Conservation (phyloP, 2,329 filamentous ascomycete genomes). For the Epichloe elymi region DNA sequence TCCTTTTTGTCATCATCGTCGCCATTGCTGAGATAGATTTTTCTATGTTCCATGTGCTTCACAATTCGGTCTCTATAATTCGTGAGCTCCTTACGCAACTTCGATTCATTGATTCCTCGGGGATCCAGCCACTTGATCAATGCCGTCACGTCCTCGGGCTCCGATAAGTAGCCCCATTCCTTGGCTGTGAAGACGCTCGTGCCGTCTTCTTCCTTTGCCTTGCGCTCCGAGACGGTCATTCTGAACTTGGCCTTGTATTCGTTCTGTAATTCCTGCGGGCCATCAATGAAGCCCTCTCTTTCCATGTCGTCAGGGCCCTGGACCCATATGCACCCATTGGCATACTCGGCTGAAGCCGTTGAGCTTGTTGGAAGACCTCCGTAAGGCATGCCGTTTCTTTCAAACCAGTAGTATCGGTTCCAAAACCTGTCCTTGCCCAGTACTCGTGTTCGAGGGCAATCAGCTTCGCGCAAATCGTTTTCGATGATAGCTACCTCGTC, state of each 20-base stretch:
- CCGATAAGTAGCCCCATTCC: constrained; percentile 88
- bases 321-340: constrained; percentile 91
- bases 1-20: constrained; percentile 26
- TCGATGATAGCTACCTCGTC: constrained; percentile 75
- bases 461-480: constrained; percentile 84
- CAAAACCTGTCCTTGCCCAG: constrained; percentile 93
- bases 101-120: constrained; percentile 73
- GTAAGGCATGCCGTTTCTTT: constrained; percentile 96
- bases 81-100: constrained; percentile 75
- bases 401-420: constrained; percentile 99
- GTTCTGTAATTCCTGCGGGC: constrained; percentile 54
- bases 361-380: constrained; percentile 78
- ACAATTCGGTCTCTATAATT: constrained; percentile 63
- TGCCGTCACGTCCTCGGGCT: constrained; percentile 62
- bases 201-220: constrained; percentile 69
- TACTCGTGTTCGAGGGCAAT: constrained; percentile 79
- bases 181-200: constrained; percentile 64
- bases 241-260: constrained; percentile 67
- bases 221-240: constrained; percentile 75
- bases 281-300: constrained; percentile 72
- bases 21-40: constrained; percentile 45
- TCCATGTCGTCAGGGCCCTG: constrained; percentile 89
- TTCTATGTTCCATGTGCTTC: constrained; percentile 68
- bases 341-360: constrained; percentile 75
- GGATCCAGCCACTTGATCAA: constrained; percentile 82